Conservation (phyloP, 1,284 basidiomycete species). For the Austroboletus novae-zelandiae region DNA sequence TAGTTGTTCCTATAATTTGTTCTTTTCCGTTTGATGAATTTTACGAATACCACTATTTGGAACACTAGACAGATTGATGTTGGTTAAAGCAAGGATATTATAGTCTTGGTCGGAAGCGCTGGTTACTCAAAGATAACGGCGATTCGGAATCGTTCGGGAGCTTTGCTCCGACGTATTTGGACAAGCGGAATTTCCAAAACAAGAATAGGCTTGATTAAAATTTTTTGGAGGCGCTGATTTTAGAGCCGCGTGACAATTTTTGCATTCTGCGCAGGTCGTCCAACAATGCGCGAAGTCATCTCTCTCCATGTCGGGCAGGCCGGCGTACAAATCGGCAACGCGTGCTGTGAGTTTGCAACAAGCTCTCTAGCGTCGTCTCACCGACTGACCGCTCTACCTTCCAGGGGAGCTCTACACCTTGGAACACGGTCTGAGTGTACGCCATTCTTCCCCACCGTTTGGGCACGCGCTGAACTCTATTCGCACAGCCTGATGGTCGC, state of each 20-base stretch:
- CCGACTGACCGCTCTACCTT: conserved; percentile 2
- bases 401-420: conserved; percentile 83
- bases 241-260: background rate
- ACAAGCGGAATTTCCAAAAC: conserved; percentile 27
- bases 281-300: conserved; percentile 82
- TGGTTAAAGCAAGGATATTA: background rate
- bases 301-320: conserved; percentile 92
- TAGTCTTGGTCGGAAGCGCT: no score
- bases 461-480: background rate
- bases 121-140: no score
- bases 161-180: background rate
- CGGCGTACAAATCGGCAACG: conserved; percentile 94
- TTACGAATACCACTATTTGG: conserved; percentile 24
- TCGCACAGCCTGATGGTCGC: conserved; percentile 83
- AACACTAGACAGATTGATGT: background rate
- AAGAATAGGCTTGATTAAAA: conserved; percentile 17
- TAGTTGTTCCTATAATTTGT: conserved; percentile 32
- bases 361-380: background rate
- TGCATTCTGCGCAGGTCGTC: background rate
- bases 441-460: conserved; percentile 1
- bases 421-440: conserved; percentile 95
- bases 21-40: conserved; percentile 26
- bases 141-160: background rate
- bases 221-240: conserved; percentile 10
- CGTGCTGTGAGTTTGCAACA: conserved; percentile 67